Evolutionary conservation across 78 protist genomes (phyloP), one percentile per base, ranked within the genome.

Genomic region (Kipferlia bialata): DNA sequence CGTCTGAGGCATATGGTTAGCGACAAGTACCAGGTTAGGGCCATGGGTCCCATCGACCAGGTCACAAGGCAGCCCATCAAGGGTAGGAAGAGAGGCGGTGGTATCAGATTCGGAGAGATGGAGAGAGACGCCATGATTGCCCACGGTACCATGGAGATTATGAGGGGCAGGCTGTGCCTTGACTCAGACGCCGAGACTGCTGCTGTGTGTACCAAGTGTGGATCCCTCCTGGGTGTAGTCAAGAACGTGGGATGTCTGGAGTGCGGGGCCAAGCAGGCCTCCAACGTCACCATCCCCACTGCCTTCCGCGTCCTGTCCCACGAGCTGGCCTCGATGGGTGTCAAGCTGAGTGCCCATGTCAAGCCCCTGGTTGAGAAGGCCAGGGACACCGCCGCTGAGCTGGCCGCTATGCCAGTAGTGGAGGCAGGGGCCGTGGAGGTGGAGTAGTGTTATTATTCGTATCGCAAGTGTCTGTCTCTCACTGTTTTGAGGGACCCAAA

Each of bases 71-170:
- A 96, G 85, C 99, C 99, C 17, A 71, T 96, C 73, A 90, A 96
- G 78, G 96, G 82, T 22, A 60, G 85, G 32, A 87, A 91, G 66
- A 26, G 39, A 2, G 81, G 81, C 18, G 82, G 86, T 59, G 95
- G 98, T 45, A 87, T 96, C 36, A 97, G 99, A n/a, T 87, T 94
- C 12, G 99, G 99, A 24, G 99, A 96, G 75, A 96, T 96, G 99
- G 99, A 96, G 76, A 92, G 99, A 33, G 99, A 96, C 38, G 73
- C 93, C 5, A 58, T 96, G 45, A 55, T 93, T 6, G 89, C 94
- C 10, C 98, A 96, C 77, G 99, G 99, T 54, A 53, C 79, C 15
- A 45, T 94, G 5, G 83, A 68, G 64, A 64, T 90, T 31, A 61
- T 94, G 41, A 80, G 83, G 37, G 99, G 92, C 71, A 88, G 99